A percentile compares a stretch with the other conserved stretches of the same genome.
These are phyloP conservation scores for Fonsecaea erecta DNA, from an alignment of 2,329 filamentous ascomycete genomes.

Conservation along the genomic window DNA sequence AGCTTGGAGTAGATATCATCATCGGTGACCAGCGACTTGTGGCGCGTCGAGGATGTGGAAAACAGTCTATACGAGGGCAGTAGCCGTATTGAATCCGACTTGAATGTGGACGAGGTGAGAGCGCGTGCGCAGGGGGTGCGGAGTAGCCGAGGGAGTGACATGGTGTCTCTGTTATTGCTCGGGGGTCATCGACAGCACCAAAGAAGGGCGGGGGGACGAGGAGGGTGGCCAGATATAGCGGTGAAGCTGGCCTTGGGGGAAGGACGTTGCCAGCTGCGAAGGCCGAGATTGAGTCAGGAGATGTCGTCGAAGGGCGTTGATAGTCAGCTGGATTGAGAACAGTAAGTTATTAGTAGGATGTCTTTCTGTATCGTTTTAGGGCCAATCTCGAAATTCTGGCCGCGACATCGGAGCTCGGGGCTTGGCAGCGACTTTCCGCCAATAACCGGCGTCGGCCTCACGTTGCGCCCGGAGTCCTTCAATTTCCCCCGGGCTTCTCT, in stretches of 20 bases:
- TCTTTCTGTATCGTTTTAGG: neutral
- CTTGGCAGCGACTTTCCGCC: slow-evolving; percentile 13
- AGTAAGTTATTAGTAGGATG: neutral
- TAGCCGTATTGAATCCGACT: slow-evolving; percentile 22
- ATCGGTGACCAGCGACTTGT: slow-evolving; percentile 23
- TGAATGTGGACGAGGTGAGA: slow-evolving; percentile 21
- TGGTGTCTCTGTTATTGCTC: slow-evolving; percentile 11
- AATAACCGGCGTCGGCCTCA: slow-evolving; percentile 1
- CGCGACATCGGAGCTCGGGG: slow-evolving; percentile 19
- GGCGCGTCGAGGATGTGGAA: slow-evolving; percentile 30
- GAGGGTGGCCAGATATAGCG: neutral
- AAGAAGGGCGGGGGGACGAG: neutral
- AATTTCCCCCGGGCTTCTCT: slow-evolving; percentile 4
- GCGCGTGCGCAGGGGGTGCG: slow-evolving; percentile 30
- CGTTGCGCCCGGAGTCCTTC: slow-evolving; percentile 5
- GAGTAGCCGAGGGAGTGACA: slow-evolving; percentile 35
- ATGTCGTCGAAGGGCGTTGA: slow-evolving; percentile 16
- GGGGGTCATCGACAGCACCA: neutral
- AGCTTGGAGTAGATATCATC: slow-evolving; percentile 44
- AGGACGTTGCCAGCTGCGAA: neutral
- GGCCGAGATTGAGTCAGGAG: neutral
- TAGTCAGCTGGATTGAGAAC: neutral
- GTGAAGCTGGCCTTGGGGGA: neutral
- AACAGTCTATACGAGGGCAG: slow-evolving; percentile 28
- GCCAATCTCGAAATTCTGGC: neutral